phyloP scores from a whole-genome alignment of 2,329 filamentous ascomycete species.

The Trichoderma gracile region DNA sequence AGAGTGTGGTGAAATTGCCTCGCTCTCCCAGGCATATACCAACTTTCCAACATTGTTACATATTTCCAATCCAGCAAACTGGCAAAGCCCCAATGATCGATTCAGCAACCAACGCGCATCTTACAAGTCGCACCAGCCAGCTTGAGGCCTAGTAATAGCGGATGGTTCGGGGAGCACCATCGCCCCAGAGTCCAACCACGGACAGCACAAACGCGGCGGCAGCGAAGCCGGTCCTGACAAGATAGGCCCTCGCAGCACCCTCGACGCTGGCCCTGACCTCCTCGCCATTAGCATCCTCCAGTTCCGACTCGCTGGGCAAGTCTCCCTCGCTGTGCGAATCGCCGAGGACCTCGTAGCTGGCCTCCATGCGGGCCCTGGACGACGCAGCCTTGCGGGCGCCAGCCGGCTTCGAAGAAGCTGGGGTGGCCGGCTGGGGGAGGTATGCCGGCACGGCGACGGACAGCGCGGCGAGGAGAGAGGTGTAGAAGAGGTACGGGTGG shows the following conservation, averaged over 20 bases:
- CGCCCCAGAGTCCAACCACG: slow-evolving; percentile 66
- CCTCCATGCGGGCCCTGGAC: slow-evolving; percentile 58
- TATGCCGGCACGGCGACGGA: slow-evolving; percentile 57
- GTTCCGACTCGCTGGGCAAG: slow-evolving; percentile 52
- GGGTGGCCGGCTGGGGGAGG: slow-evolving; percentile 41
- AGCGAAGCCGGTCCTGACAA: slow-evolving; percentile 55
- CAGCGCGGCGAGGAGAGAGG: slow-evolving; percentile 66
- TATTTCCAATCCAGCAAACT: slow-evolving; percentile 7
- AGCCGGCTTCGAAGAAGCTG: slow-evolving; percentile 30
- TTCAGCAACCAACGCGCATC: slow-evolving; percentile 8
- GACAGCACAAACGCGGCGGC: slow-evolving; percentile 61
- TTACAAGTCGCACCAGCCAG: slow-evolving; percentile 16
- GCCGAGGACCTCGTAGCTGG: slow-evolving; percentile 69
- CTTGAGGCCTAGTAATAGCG: slow-evolving; percentile 27
- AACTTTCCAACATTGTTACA: slow-evolving; percentile 11
- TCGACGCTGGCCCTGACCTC: slow-evolving; percentile 60
- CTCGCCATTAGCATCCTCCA: slow-evolving; percentile 60
- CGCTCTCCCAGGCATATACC: background rate
- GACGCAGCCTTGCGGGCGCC: slow-evolving; percentile 34
- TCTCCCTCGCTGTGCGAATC: slow-evolving; percentile 51
- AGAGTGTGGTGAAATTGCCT: slow-evolving; percentile 14
- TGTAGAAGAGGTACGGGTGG: slow-evolving; percentile 91
- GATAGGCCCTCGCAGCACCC: slow-evolving; percentile 54
- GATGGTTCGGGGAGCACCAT: slow-evolving; percentile 48
- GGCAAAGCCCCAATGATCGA: background rate